Base-by-base conservation (phyloP, 2,329 filamentous ascomycete species). In the Hypoxylon rubiginosum region DNA sequence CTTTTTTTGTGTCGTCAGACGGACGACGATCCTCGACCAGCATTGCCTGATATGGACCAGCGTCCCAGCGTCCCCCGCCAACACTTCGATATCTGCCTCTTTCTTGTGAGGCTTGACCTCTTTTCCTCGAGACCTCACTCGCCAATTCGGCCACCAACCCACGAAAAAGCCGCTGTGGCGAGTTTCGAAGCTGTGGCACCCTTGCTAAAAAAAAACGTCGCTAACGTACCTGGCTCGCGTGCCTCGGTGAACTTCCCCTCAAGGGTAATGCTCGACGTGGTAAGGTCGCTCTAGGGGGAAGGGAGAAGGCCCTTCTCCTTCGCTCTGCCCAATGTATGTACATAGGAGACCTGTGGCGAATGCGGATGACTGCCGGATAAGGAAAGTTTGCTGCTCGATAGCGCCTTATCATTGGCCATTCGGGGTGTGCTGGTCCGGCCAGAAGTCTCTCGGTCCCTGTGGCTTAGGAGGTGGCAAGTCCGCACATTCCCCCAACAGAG, bases 301-400 rank as follows among this genome's bases (percentile, higher is more conserved):
- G 32, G 15, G n/a, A n/a, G n/a, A n/a, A n/a, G n/a, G n/a, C n/a
- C 21, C 19, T 9, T 32, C 19, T 36, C 11, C 15, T 17, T n/a
- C 6, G 36, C 17, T 9, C 39, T 43, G 39, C 11, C 28, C n/a
- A n/a, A n/a, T n/a, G n/a, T n/a, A 13, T 60, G 56, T 73, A 73
- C 73, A 55, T 73, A 26, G 64, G 26, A 36, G 19, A 17, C 34
- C 28, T 69, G 69, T 71, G 73, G 69, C 67, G 64, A 63, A 36
- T 65, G 66, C 63, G 59, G 65, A 67, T 26, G 68, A 73, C 72
- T 74, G 70, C 73, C 73, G 62, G 72, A 74, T 69, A 58, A 64
- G 73, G 73, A 74, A 74, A 69, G 67, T 74, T 64, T 55, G 54
- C 46, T 58, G 10, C 58, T 39, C 28, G 68, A 74, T 71, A 48